These are phyloP conservation scores for Russula emetica DNA, from an alignment of 768 basidiomycete genomes.

Conservation along the genomic window DNA sequence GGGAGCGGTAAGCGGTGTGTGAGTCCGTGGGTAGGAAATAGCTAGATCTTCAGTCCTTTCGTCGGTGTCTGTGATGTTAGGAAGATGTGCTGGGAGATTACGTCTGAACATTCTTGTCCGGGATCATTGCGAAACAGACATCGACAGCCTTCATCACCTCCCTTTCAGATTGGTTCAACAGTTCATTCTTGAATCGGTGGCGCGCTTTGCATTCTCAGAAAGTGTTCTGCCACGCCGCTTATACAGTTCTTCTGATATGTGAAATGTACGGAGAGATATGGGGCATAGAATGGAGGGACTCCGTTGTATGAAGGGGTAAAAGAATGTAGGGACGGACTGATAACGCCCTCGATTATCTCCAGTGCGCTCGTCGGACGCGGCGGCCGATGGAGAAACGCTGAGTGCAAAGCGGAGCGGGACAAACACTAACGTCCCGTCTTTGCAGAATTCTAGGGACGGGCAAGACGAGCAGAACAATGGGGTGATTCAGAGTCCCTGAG, in stretches of 20 bases:
- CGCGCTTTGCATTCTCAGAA: neutral
- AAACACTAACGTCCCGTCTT: neutral
- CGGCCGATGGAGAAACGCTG: conserved; percentile 10
- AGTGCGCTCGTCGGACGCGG: conserved; percentile 8
- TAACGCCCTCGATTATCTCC: conserved; percentile 3
- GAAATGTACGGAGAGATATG: neutral
- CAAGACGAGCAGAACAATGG: neutral
- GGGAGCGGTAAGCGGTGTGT: neutral
- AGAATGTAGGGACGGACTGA: neutral
- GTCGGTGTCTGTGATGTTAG: conserved; percentile 2
- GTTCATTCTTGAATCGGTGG: neutral
- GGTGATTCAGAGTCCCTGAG: conserved; percentile 13
- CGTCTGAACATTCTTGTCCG: neutral
- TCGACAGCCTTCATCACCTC: neutral
- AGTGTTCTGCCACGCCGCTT: neutral
- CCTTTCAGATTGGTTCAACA: neutral
- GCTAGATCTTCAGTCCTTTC: neutral
- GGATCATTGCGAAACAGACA: neutral
- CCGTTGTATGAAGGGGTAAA: neutral
- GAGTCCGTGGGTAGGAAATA: neutral
- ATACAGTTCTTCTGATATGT: conserved; percentile 1
- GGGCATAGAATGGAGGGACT: neutral
- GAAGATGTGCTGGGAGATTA: neutral
- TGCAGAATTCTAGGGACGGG: conserved; percentile 5
- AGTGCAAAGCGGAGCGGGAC: neutral